Evolutionary conservation across 306 rosid genomes (phyloP).

Genomic region (Morella rubra): DNA sequence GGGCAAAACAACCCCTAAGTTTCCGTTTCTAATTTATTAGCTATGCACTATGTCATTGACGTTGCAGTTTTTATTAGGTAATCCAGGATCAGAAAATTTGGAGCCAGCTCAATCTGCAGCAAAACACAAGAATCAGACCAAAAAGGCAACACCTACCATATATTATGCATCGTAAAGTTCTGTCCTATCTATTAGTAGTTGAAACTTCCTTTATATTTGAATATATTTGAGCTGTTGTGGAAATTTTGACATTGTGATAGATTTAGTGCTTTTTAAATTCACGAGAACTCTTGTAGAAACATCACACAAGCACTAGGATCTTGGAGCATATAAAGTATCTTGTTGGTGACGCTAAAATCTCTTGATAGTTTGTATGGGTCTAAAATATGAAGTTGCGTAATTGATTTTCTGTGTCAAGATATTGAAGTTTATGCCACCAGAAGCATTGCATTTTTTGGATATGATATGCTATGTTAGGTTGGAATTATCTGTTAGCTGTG

Average conservation of each 20-base stretch:
- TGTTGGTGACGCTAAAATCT: background rate
- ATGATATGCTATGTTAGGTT: background rate
- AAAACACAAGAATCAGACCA: slow-evolving; percentile 56
- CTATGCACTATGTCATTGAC: background rate
- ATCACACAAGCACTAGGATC: background rate
- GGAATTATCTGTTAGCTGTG: too few relatives aligned
- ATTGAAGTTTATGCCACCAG: background rate
- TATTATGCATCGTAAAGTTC: slow-evolving; percentile 79
- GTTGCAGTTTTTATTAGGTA: slow-evolving; percentile 12
- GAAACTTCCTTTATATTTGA: background rate
- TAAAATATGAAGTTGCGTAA: background rate
- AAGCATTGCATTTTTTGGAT: background rate
- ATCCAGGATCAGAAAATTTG: slow-evolving; percentile 39
- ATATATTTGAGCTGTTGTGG: background rate
- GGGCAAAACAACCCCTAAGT: background rate
- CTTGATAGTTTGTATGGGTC: background rate
- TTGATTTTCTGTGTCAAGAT: background rate
- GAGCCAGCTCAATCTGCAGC: slow-evolving; percentile 39
- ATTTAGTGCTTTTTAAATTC: background rate
- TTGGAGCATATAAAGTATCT: background rate
- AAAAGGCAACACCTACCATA: slow-evolving; percentile 63
- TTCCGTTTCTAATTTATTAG: background rate
- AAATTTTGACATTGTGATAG: background rate
- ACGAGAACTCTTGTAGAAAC: background rate
- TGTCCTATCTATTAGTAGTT: background rate